A percentile compares a stretch with the other conserved stretches of the same genome.
Evolutionary conservation across 1,284 basidiomycete genomes (phyloP).

Genomic region (Vanrija humicola): DNA sequence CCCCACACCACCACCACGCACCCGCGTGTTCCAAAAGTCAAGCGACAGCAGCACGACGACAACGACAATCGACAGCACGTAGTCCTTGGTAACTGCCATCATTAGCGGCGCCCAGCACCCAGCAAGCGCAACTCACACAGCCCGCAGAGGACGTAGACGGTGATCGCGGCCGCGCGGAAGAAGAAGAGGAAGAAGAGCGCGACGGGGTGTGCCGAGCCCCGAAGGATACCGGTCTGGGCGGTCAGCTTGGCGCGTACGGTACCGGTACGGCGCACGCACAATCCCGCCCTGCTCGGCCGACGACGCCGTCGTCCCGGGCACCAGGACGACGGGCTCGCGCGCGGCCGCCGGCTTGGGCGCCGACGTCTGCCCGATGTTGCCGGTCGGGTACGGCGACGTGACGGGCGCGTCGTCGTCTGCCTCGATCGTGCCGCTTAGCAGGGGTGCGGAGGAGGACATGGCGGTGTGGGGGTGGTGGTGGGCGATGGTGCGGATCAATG

Average conservation of each 20-base stretch:
- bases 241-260: too few species aligned
- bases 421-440: constrained; percentile 49
- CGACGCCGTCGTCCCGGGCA: constrained; percentile 37
- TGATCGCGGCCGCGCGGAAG: constrained; percentile 77
- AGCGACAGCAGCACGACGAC: constrained; percentile 87
- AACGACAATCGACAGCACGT: constrained; percentile 84
- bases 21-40: constrained; percentile 95
- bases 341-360: constrained; percentile 4
- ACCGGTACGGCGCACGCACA: constrained; percentile 25
- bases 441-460: constrained; percentile 37
- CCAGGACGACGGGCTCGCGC: constrained; percentile 36
- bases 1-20: constrained; percentile 44
- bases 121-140: constrained; percentile 41
- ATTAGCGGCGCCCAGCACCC: not conserved
- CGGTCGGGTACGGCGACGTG: constrained; percentile 23
- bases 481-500: not conserved
- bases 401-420: constrained; percentile 41
- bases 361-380: constrained; percentile 38
- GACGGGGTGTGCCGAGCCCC: constrained; percentile 74
- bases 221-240: constrained; percentile 40
- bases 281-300: constrained; percentile 45
- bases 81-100: constrained; percentile 69
- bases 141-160: constrained; percentile 81
- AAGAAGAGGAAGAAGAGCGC: constrained; percentile 78
- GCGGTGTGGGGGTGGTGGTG: not conserved